These are phyloP conservation scores for Phanerochaete carnosa DNA, from an alignment of 768 basidiomycete genomes.

Conservation along the genomic window DNA sequence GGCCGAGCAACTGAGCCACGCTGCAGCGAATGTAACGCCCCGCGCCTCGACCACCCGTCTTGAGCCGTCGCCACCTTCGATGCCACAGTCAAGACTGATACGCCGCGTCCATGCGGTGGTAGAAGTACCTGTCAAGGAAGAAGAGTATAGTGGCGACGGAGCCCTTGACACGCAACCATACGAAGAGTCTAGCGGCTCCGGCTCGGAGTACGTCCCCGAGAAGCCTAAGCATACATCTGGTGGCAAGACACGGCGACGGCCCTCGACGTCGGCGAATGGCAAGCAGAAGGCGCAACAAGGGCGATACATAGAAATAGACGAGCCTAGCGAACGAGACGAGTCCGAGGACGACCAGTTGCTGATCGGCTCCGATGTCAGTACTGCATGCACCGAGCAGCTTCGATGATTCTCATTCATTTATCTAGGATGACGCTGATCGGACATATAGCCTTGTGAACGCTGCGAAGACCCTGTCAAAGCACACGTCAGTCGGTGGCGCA, in stretches of 20 bases:
- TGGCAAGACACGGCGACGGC: slow-evolving; percentile 15
- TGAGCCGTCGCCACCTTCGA: background rate
- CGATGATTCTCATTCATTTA: background rate
- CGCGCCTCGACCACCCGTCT: background rate
- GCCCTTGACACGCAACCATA: slow-evolving; percentile 7
- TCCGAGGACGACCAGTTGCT: slow-evolving; percentile 48
- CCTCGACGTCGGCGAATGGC: slow-evolving; percentile 7
- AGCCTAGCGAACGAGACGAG: slow-evolving; percentile 14
- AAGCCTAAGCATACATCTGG: background rate
- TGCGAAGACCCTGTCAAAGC: background rate
- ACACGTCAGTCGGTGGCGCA: background rate
- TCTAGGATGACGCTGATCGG: background rate
- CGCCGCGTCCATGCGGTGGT: slow-evolving; percentile 61
- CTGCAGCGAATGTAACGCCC: background rate
- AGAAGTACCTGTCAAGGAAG: slow-evolving; percentile 61
- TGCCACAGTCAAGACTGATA: slow-evolving; percentile 33
- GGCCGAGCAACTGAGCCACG: background rate
- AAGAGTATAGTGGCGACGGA: slow-evolving; percentile 45
- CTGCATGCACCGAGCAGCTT: background rate
- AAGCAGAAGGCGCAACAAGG: background rate
- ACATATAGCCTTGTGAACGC: background rate
- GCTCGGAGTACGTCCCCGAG: slow-evolving; percentile 2
- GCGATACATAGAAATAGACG: slow-evolving; percentile 16
- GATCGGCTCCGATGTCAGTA: slow-evolving; percentile 54
- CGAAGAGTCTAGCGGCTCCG: slow-evolving; percentile 31